phyloP scores from a whole-genome alignment of 257 asterid species.

The Capsicum rhomboideum region DNA sequence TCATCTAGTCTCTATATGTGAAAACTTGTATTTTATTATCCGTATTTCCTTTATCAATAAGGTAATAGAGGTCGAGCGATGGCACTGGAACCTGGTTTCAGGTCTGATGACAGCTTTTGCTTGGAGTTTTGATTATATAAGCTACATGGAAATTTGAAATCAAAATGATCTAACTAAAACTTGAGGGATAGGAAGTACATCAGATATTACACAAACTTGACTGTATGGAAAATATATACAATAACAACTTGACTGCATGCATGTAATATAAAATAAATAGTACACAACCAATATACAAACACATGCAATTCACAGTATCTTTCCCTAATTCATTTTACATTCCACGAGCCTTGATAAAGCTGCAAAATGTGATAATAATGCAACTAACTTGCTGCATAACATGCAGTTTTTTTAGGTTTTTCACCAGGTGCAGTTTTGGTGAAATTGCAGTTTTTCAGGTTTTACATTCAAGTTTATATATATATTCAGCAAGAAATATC shows the following conservation, averaged over 20 bases:
- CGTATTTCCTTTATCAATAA: too few species aligned
- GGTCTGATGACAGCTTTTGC: too few species aligned
- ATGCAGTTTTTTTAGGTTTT: too few species aligned
- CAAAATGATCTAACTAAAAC: too few species aligned
- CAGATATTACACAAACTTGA: too few species aligned
- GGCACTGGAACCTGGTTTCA: neutral
- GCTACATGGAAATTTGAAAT: too few species aligned
- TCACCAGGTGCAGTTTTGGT: too few species aligned
- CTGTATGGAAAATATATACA: neutral
- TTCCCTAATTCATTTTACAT: neutral
- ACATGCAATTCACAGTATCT: neutral
- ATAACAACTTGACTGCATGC: neutral
- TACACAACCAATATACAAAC: neutral
- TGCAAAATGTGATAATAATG: neutral
- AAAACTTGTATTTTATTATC: neutral
- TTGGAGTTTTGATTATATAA: neutral
- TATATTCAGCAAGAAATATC: too few species aligned
- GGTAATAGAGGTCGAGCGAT: too few species aligned
- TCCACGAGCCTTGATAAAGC: neutral
- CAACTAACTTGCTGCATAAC: neutral
- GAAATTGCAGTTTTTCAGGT: too few species aligned
- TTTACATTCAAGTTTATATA: too few species aligned
- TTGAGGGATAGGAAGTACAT: too few species aligned
- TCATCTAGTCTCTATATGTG: neutral
- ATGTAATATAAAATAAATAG: neutral